Evolutionary conservation across 306 rosid species (phyloP).

Genomic region (Cicer pinnatifidum): DNA sequence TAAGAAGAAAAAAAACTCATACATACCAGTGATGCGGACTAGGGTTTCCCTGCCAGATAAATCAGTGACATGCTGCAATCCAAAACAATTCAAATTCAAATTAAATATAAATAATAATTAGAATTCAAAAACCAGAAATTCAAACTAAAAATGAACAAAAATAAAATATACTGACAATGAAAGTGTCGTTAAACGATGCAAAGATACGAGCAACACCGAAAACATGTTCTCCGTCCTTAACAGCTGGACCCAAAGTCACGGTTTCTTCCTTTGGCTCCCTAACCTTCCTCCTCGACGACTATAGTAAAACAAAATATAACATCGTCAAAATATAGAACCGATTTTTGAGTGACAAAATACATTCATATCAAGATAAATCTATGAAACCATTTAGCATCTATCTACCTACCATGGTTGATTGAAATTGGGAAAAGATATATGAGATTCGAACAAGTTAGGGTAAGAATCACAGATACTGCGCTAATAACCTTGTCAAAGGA

Average conservation of each 20-base stretch:
- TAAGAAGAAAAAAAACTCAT: not conserved
- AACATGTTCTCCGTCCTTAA: constrained; percentile 82
- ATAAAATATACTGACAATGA: constrained; percentile 59
- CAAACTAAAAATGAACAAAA: not conserved
- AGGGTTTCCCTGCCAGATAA: constrained; percentile 90
- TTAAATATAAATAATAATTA: not conserved
- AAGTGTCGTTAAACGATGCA: constrained; percentile 86
- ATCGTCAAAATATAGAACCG: not conserved
- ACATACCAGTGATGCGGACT: constrained; percentile 76
- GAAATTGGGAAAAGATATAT: too few species aligned
- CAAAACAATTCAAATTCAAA: not conserved
- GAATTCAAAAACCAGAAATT: not conserved
- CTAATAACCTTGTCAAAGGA: too few species aligned
- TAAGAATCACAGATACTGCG: too few species aligned
- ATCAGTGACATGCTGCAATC: constrained; percentile 83
- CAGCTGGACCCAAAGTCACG: constrained; percentile 86
- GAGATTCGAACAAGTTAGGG: too few species aligned
- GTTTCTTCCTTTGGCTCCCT: constrained; percentile 92
- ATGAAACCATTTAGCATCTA: too few species aligned
- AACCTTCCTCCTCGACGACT: constrained; percentile 53
- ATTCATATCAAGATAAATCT: too few species aligned
- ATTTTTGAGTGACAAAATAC: too few species aligned
- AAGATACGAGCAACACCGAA: constrained; percentile 85
- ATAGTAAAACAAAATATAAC: not conserved
- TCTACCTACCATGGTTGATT: too few species aligned